These are phyloP conservation scores for Pachysolen tannophilus DNA, from an alignment of 805 yeast genomes.

Conservation along the genomic window DNA sequence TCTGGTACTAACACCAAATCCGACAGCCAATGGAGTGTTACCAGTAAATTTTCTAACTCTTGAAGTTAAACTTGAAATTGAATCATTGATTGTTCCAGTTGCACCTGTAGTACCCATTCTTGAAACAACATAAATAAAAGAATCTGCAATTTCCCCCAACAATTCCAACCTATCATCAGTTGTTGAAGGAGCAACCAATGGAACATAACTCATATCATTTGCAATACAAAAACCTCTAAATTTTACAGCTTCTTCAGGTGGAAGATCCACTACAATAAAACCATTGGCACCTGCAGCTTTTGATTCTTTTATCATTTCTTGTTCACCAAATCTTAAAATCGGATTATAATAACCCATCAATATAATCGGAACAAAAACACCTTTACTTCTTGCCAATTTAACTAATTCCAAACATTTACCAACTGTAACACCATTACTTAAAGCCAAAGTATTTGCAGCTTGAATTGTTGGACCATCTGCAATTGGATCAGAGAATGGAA, in stretches of 20 bases:
- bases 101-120: constrained; percentile 99
- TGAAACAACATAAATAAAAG: constrained; percentile 93
- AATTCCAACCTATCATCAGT: constrained; percentile 79
- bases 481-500: constrained; percentile 97
- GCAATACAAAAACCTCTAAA: constrained; percentile 67
- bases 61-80: constrained; percentile 58
- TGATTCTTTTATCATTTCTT: constrained; percentile 69
- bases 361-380: constrained; percentile 82
- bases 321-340: constrained; percentile 82
- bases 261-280: constrained; percentile 88
- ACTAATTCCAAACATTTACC: constrained; percentile 63
- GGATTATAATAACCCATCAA: constrained; percentile 99
- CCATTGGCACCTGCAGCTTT: constrained; percentile 91
- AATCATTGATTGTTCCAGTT: constrained; percentile 49
- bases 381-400: constrained; percentile 64
- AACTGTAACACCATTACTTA: constrained; percentile 76
- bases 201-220: constrained; percentile 75
- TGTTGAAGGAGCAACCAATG: constrained; percentile 95
- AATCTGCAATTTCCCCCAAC: constrained; percentile 81
- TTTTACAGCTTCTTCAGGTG: constrained; percentile 94
- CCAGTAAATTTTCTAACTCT: constrained; percentile 72
- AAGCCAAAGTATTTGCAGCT: constrained; percentile 74
- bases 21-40: constrained; percentile 84
- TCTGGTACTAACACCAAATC: constrained; percentile 93
- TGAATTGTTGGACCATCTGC: constrained; percentile 99